Evolutionary conservation across 2,329 filamentous ascomycete species (phyloP), one percentile per base, ranked within the genome.

Genomic region (Pseudogymnoascus sp.): DNA sequence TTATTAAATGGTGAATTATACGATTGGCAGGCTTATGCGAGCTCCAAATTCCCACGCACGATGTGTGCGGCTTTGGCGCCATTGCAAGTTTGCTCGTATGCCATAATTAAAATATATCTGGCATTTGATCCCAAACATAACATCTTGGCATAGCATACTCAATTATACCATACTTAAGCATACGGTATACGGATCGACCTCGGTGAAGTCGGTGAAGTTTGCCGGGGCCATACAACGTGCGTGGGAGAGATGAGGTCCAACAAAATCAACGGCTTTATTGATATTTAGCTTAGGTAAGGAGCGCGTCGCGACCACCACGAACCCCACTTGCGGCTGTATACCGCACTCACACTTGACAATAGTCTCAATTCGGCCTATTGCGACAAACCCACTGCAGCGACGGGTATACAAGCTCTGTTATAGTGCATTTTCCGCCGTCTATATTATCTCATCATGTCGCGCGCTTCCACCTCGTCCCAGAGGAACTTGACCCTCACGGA

Each of bases 401-500:
- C 39, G 15, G 39, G 21, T 18, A 42, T 12, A 42, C 39, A 42
- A 42, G 18, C 39, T 42, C 39, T 42, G 3, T 42, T 12, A 25
- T 42, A 42, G 39, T 12, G 39, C 39, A 6, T 42, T 42, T 9
- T n/a, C 39, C 13, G 18, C 39, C 37, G 39, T 42, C 18, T 42
- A 42, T 42, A 61, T 36, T 10, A 48, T n/a, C n/a, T 40, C 52
- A 67, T 9, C 21, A 72, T 72, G 72, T 71, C 69, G 62, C 69
- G 69, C 18, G 21, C 61, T 29, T 67, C 63, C 58, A 64, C 59
- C 27, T 76, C 82, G 1, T 74, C 79, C 42, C 77, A 73, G 31
- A 75, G 84, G 64, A 81, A 77, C 58, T 78, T 97, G 64, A 90
- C 90, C 4, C 80, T 97, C 64, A 96, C 93, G 0, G 94, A 99